Evolutionary conservation across 1,139 yeast genomes (phyloP), one percentile per base, ranked within the genome.

Genomic region (Geotrichum klebahnii): DNA sequence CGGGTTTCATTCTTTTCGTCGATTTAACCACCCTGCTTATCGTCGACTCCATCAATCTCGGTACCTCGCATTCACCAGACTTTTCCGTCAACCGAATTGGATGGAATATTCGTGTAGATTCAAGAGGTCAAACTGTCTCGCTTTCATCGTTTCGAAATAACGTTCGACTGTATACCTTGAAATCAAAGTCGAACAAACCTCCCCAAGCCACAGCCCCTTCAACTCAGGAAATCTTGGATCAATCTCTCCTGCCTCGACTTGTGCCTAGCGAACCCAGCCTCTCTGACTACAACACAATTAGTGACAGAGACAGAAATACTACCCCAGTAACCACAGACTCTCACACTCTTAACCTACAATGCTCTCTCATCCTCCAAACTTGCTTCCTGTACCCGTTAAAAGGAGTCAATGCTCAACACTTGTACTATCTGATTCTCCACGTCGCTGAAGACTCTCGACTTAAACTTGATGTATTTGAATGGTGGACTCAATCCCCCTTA

Each of bases 311-410:
- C 9, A 2, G 16, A 3, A 3, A 8, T 10, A 10, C 3, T 10
- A 14, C 16, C 19, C 19, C 37, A 17, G 2, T 36, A 3, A 14
- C 32, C 2, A 12, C 31, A 19, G 47, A 44, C 37, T 44, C 47
- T 9, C 31, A 35, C 20, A 19, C 34, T 9, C 36, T 35, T 23
- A 24, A 29, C 2, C 36, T 36, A n/a, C 42, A 26, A 4, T 16
- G 29, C 2, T 12, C 36, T 3, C 17, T 31, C 9, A 40, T 46
- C 3, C 42, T 46, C 19, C 37, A 46, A n/a, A 34, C 40, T 3
- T 33, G 46, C 41, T 46, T 40, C 24, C 31, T 46, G 23, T 38
- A 29, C 37, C 50, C 50, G 17, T 22, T 46, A 5, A 46, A 46
- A 19, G 49, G 49, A 5, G 37, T 46, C 28, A 31, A 40, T 14